Conservation (phyloP, 805 yeast genomes). For the Metschnikowia corniflorae region DNA sequence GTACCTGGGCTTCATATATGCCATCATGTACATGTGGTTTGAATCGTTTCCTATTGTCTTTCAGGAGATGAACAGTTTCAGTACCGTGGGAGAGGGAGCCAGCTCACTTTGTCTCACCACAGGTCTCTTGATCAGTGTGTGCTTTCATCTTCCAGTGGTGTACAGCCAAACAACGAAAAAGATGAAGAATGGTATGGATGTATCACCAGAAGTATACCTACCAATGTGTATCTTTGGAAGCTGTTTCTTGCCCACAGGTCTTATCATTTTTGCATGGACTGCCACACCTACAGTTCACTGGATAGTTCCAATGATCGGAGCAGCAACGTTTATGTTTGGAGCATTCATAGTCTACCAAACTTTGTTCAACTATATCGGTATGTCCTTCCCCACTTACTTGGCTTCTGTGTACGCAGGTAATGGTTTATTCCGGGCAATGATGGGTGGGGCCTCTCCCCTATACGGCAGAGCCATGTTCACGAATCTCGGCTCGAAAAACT, state of each 20-base stretch:
- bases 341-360: constrained; percentile 15
- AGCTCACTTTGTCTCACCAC: constrained; percentile 8
- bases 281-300: constrained; percentile 11
- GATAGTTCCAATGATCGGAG: constrained; percentile 14
- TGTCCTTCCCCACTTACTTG: constrained; percentile 10
- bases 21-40: constrained; percentile 15
- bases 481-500: constrained; percentile 7
- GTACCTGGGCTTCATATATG: constrained; percentile 13
- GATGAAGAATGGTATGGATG: constrained; percentile 1
- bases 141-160: constrained; percentile 8
- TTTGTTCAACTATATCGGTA: constrained; percentile 13
- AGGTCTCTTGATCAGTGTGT: constrained; percentile 7
- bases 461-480: constrained; percentile 11
- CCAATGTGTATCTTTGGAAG: constrained; percentile 12
- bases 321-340: constrained; percentile 10
- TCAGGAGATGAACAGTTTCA: constrained; percentile 8
- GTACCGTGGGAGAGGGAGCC: constrained; percentile 10
- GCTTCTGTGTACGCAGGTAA: constrained; percentile 15
- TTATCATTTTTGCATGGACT: constrained; percentile 13
- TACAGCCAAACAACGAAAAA: constrained; percentile 6
- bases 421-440: constrained; percentile 9
- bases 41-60: constrained; percentile 17
- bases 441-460: constrained; percentile 17
- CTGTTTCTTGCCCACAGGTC: constrained; percentile 11
- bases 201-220: constrained; percentile 10